These are phyloP conservation scores for Galerina sulciceps DNA, from an alignment of 768 basidiomycete genomes.

Conservation along the genomic window DNA sequence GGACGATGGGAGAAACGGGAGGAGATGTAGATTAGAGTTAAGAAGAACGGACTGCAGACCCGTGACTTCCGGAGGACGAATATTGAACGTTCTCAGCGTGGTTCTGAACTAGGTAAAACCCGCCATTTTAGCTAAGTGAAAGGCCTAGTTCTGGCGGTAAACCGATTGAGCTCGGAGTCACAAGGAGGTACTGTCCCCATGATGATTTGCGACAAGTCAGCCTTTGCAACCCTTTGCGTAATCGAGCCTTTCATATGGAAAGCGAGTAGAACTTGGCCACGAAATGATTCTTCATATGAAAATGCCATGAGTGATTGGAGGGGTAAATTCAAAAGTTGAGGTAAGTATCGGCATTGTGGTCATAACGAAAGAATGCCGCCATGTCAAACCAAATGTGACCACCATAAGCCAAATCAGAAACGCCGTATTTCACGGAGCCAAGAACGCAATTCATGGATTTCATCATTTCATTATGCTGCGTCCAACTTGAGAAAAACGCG, in stretches of 20 bases:
- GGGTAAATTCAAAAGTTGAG: no score
- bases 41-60: constrained; percentile 24
- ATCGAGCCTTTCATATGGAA: neutral
- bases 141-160: constrained; percentile 9
- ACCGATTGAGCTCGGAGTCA: neutral
- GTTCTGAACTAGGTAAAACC: constrained; percentile 15
- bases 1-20: constrained; percentile 13
- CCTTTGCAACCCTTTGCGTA: no score
- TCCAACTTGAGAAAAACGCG: no score
- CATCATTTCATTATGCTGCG: no score
- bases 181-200: neutral
- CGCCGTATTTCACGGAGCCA: constrained; percentile 14
- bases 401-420: neutral
- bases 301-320: no score
- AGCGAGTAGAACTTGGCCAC: neutral
- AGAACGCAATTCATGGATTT: constrained; percentile 4
- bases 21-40: constrained; percentile 26
- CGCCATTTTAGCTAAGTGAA: constrained; percentile 21
- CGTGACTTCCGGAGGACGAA: constrained; percentile 35
- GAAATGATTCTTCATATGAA: neutral
- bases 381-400: neutral
- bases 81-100: constrained; percentile 18
- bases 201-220: no score
- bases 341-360: no score
- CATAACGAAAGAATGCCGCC: no score